Base-by-base conservation (phyloP, 1,284 basidiomycete species). In the Fomitopsis palustris region DNA sequence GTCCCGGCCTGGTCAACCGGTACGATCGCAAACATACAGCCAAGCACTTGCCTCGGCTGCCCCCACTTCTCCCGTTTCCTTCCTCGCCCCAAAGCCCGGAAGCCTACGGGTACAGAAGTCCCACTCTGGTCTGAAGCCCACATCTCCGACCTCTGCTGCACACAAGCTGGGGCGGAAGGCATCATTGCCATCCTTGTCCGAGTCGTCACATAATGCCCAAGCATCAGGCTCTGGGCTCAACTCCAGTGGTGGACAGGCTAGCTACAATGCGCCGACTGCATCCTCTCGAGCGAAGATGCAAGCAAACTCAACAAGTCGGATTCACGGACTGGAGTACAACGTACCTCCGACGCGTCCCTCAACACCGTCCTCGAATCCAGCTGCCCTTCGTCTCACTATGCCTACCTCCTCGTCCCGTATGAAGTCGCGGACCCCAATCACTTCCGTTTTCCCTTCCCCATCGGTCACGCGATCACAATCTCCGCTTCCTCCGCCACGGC, bases 351-450 rank as follows among this genome's bases (percentile, higher is more conserved):
- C 86, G 8, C 80, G 90, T 45, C 89, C 90, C 3, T 85, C 83
- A 25, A 92, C 90, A 2, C 90, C 90, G 3, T 89, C 88, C 6
- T 81, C 87, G 3, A 90, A 88, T 71, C 80, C 88, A 21, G 80
- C 80, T 23, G 88, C 88, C 14, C 78, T 90, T 53, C 84, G 93
- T 37, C 78, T 95, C 49, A 94, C 91, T n/a, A 90, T 93, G 88
- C 92, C 93, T 1, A 93, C 90, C 0, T 76, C 77, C 7, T 83
- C 82, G 21, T 80, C 86, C 7, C 83, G 89, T 37, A 74, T 86
- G 31, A 93, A 90, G 74, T 77, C 83, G 6, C 82, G 93, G 31
- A 84, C 90, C 19, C 77, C 91, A 0, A 79, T 95, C 39, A 83
- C 86, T n/a, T 79, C 85, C 54, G 79, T 92, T 21, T 93, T 92